phyloP scores from a whole-genome alignment of 495 filamentous ascomycete genomes.

The Tricharina praecox region DNA sequence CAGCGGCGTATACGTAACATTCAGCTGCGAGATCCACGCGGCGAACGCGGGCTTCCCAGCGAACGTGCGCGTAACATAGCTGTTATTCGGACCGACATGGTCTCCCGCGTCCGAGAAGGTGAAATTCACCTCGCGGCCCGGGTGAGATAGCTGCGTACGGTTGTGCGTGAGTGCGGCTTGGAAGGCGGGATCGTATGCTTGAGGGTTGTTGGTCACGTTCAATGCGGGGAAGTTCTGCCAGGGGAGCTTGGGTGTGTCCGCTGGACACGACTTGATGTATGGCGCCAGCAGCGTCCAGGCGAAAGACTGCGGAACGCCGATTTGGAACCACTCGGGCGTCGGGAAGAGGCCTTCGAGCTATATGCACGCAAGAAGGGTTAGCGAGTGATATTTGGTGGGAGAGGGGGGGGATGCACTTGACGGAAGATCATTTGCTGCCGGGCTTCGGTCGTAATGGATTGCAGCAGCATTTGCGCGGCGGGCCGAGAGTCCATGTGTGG shows the following conservation, averaged over 20 bases:
- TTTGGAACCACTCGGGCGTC: conserved; percentile 73
- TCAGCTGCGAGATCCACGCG: conserved; percentile 67
- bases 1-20: conserved; percentile 64
- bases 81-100: conserved; percentile 61
- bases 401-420: conserved; percentile 29
- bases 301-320: conserved; percentile 71
- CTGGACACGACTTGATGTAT: conserved; percentile 64
- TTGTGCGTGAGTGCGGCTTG: conserved; percentile 49
- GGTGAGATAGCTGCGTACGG: conserved; percentile 53
- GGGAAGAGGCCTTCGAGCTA: conserved; percentile 61
- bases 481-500: conserved; percentile 64
- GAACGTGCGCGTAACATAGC: conserved; percentile 48
- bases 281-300: conserved; percentile 73
- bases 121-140: conserved; percentile 55
- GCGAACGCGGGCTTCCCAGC: conserved; percentile 44
- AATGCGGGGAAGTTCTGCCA: conserved; percentile 85
- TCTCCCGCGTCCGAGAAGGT: conserved; percentile 56
- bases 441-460: conserved; percentile 68
- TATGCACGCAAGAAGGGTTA: background rate
- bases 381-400: background rate
- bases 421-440: conserved; percentile 82
- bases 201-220: conserved; percentile 59
- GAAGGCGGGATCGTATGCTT: conserved; percentile 39
- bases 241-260: conserved; percentile 52
- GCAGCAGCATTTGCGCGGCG: conserved; percentile 52